Percentiles rank a stretch among this genome's conserved stretches.
Conservation (phyloP, 75 land plant genomes). For the Pinus taeda region DNA sequence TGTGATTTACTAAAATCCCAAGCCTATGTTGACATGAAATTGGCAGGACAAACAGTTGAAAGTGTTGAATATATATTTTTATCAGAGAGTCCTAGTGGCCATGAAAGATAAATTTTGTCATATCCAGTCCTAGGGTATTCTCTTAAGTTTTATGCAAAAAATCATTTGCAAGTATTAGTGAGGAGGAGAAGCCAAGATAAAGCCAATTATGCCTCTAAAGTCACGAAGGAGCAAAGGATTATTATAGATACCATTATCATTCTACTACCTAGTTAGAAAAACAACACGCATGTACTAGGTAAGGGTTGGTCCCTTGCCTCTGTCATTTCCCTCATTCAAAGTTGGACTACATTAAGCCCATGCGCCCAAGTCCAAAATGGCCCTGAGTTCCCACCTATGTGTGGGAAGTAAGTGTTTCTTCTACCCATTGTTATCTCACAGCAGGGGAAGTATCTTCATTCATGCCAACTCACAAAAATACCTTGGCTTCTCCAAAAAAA, state of each 20-base stretch:
- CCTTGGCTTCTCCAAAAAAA: too few relatives aligned
- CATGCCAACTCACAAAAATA: too few relatives aligned
- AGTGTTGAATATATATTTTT: conserved; percentile 43
- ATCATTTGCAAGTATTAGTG: conserved; percentile 51
- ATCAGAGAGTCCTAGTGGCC: conserved; percentile 50
- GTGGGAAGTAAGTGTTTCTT: too few relatives aligned
- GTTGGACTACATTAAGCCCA: too few relatives aligned
- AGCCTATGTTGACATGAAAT: conserved; percentile 41
- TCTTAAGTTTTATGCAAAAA: conserved; percentile 62
- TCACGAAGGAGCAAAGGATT: conserved; percentile 50
- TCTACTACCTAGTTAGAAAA: conserved; percentile 40
- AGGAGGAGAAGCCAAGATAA: neutral
- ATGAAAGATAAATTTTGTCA: conserved; percentile 63
- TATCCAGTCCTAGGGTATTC: conserved; percentile 50
- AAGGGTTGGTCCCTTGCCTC: too few relatives aligned
- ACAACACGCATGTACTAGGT: conserved; percentile 48
- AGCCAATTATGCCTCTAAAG: neutral
- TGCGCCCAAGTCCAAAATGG: too few relatives aligned
- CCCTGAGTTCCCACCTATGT: too few relatives aligned
- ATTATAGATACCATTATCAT: conserved; percentile 68
- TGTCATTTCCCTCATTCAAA: too few relatives aligned
- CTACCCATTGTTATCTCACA: too few relatives aligned
- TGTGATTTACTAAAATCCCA: neutral
- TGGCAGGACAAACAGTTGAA: conserved; percentile 88
- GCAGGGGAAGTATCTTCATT: too few relatives aligned